Evolutionary conservation across 768 basidiomycete species (phyloP).

Genomic region (Clitopilus hobsonii): DNA sequence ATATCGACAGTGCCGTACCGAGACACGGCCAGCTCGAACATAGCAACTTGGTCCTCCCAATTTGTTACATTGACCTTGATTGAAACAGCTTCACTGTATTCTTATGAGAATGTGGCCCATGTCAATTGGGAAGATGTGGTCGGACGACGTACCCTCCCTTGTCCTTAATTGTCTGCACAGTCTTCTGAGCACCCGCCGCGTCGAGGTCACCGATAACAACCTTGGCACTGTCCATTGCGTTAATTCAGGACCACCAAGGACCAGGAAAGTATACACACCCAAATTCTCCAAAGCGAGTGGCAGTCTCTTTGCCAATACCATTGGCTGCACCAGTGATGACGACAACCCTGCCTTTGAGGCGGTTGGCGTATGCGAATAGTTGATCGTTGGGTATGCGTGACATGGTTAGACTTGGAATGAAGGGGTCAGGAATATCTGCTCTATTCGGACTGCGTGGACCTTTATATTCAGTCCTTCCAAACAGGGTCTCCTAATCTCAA

Average conservation of each 20-base stretch:
- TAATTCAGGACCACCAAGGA: background rate
- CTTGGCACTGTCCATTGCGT: constrained; percentile 34
- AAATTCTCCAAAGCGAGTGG: constrained; percentile 44
- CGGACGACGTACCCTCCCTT: constrained; percentile 46
- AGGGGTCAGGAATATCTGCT: background rate
- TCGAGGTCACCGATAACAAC: constrained; percentile 52
- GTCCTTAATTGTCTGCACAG: constrained; percentile 33
- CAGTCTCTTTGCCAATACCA: constrained; percentile 51
- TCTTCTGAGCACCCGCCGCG: constrained; percentile 30
- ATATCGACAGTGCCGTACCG: constrained; percentile 47
- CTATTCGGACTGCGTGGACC: background rate
- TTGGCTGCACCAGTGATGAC: constrained; percentile 51
- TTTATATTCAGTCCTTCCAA: background rate
- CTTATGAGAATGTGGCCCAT: background rate
- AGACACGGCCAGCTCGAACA: constrained; percentile 46
- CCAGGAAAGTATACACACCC: constrained; percentile 31
- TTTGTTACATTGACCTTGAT: constrained; percentile 44
- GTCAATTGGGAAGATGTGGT: too few species aligned
- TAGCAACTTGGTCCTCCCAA: constrained; percentile 48
- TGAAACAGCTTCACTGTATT: constrained; percentile 33
- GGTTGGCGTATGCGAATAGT: constrained; percentile 34
- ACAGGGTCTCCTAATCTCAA: background rate
- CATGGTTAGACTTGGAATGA: constrained; percentile 22
- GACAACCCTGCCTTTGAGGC: constrained; percentile 42
- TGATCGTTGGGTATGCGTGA: constrained; percentile 40